Conservation (phyloP, 306 rosid genomes). For the Abrus pulchellus region DNA sequence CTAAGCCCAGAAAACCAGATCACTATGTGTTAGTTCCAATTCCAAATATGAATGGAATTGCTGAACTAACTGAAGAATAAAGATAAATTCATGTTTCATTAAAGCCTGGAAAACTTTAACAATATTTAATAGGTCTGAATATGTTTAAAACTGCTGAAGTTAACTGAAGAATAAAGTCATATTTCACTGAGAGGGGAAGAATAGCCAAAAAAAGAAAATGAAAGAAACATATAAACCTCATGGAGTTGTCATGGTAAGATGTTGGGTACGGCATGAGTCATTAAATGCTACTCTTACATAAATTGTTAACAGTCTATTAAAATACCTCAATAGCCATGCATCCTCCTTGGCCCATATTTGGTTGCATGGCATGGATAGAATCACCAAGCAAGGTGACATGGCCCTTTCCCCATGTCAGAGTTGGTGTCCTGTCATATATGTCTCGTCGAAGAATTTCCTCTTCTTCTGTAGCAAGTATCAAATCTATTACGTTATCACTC, state of each 20-base stretch:
- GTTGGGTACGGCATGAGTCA: not conserved
- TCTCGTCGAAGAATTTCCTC: constrained; percentile 91
- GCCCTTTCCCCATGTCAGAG: constrained; percentile 92
- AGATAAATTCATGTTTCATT: not conserved
- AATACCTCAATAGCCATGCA: constrained; percentile 98
- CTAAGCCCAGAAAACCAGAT: not conserved
- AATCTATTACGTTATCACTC: constrained; percentile 92
- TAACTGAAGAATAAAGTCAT: constrained; percentile 2
- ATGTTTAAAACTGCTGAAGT: not conserved
- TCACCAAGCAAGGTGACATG: constrained; percentile 94
- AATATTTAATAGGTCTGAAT: not conserved
- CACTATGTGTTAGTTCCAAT: not conserved
- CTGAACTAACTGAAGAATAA: not conserved
- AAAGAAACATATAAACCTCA: not conserved
- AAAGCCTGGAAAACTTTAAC: not conserved
- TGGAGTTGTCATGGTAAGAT: not conserved
- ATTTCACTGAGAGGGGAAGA: not conserved
- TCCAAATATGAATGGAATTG: not conserved
- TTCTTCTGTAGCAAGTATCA: constrained; percentile 84
- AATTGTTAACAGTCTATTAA: not conserved
- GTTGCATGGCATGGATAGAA: constrained; percentile 99
- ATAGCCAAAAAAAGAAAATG: not conserved
- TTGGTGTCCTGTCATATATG: constrained; percentile 83
- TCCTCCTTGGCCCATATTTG: constrained; percentile 99
- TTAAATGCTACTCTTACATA: not conserved